Evolutionary conservation across 176 grass and related monocot species (phyloP), one percentile per base, ranked within the genome.

Genomic region (Carex cristatella): DNA sequence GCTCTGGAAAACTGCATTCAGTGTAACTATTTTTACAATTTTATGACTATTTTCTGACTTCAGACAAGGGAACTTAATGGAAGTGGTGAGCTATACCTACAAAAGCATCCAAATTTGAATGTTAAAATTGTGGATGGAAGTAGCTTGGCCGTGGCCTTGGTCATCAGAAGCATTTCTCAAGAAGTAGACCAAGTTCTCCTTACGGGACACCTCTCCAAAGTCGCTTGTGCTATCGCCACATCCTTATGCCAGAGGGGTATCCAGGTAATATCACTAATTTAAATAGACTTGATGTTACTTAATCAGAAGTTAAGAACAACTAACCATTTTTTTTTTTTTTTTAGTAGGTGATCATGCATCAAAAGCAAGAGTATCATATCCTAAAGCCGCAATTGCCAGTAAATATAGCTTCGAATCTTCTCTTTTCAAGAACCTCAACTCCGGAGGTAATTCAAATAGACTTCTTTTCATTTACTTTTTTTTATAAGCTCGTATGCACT

Each of bases 41-140:
- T 61, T 38, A 14, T 64, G 12, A 44, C 7, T 61, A 77, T 64
- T 67, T 79, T 28, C 83, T 53, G 9, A 67, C 33, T 14, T 85
- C 73, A 98, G 95, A 86, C 66, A 72, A 84, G 89, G 84, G 83
- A 88, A 79, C 88, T 98, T 61, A 98, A 94, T 77, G 85, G 62
- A 86, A 92, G 65, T 56, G 95, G 95, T 3, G 80, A 86, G 68
- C 73, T 93, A 35, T 98, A 98, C 74, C 82, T 94, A 48, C 89
- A 90, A 68, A 98, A 98, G 72, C 90, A 92, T 75, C 93, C 91
- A 56, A 88, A 98, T 18, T 84, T 93, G 65, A 83, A 86, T 51
- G 80, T 93, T 72, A 93, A 86, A 85, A 87, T 98, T 42, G 95
- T 98, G 37, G 95, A 98, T 83, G 95, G 92, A 69, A 98, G 88